phyloP scores from a whole-genome alignment of 2,329 filamentous ascomycete species.

The Plectosphaerella cucumerina region DNA sequence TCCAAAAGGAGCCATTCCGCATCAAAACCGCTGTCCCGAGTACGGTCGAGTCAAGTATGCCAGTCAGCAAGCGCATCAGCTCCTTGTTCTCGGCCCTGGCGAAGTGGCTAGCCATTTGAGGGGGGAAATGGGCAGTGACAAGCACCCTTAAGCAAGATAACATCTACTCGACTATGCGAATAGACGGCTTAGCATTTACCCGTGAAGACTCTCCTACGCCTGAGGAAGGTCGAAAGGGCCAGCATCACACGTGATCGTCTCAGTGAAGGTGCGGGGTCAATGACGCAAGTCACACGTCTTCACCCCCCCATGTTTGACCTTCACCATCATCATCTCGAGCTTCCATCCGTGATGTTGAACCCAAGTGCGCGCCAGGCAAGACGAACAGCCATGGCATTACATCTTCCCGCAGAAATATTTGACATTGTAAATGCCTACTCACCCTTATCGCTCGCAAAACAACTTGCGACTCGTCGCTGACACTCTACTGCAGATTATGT shows the following conservation, averaged over 20 bases:
- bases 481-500: background rate
- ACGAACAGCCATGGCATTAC: background rate
- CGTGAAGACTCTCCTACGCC: too few relatives aligned
- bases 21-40: constrained; percentile 1
- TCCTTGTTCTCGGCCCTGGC: background rate
- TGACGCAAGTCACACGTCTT: too few relatives aligned
- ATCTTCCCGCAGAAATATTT: background rate
- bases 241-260: too few relatives aligned
- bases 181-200: too few relatives aligned
- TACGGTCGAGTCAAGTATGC: constrained; percentile 12
- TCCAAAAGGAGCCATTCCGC: background rate
- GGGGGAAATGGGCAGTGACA: background rate
- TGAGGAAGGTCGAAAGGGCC: constrained; percentile 12
- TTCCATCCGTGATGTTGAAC: too few relatives aligned
- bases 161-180: too few relatives aligned
- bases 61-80: background rate
- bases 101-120: background rate
- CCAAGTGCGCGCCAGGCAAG: background rate
- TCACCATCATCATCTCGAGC: too few relatives aligned
- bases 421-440: background rate
- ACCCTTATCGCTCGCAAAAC: background rate
- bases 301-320: too few relatives aligned
- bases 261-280: too few relatives aligned
- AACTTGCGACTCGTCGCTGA: background rate
- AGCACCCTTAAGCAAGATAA: too few relatives aligned